phyloP scores from a whole-genome alignment of 23 red algal genomes.

The Gracilaria domingensis region DNA sequence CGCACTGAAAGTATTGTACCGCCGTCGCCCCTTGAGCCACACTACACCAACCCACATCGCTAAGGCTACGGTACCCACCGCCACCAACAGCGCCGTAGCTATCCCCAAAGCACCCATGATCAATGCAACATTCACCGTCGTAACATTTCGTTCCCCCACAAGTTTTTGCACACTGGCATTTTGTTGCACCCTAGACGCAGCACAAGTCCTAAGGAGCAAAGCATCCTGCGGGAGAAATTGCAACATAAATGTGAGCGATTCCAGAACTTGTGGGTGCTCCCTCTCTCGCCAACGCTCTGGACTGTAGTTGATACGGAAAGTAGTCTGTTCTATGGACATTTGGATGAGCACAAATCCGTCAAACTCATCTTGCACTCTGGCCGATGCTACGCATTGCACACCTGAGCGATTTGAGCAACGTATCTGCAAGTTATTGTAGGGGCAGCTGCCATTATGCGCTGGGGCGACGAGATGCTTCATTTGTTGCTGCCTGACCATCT shows the following conservation, averaged over 20 bases:
- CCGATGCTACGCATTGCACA: not conserved
- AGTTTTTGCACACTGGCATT: not conserved
- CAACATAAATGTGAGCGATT: not conserved
- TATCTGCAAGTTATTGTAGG: not conserved
- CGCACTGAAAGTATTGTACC: not conserved
- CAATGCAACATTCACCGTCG: not conserved
- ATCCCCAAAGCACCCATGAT: not conserved
- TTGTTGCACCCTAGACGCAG: not conserved
- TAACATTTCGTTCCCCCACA: not conserved
- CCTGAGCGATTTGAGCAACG: not conserved
- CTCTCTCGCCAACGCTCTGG: not conserved
- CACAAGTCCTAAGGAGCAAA: not conserved
- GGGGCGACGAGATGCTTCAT: not conserved
- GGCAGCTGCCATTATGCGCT: not conserved
- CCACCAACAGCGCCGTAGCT: not conserved
- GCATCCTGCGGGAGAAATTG: too few species aligned
- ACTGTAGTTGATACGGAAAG: not conserved
- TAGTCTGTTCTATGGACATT: not conserved
- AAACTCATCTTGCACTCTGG: not conserved
- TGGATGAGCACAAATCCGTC: not conserved
- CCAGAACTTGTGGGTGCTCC: not conserved
- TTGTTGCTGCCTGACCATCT: not conserved
- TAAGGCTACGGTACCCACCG: not conserved
- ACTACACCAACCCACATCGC: not conserved
- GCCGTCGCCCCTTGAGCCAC: not conserved